Conservation (phyloP, 2,329 filamentous ascomycete species). For the Diaporthe caulivora region DNA sequence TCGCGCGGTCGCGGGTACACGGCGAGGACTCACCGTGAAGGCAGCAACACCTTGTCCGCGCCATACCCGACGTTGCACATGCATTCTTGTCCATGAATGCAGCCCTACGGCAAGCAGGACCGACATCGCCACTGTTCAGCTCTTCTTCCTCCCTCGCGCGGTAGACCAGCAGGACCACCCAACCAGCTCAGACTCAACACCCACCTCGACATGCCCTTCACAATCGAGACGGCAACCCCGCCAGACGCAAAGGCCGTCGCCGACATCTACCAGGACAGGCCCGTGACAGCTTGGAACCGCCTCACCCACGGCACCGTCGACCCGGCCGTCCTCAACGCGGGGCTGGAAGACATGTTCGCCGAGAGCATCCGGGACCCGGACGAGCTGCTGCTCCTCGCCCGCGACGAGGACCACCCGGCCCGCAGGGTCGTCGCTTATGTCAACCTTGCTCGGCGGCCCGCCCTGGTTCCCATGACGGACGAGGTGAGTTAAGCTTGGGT, state of each 20-base stretch:
- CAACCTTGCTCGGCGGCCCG: conserved; percentile 23
- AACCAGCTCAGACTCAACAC: too few relatives aligned
- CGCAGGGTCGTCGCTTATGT: conserved; percentile 31
- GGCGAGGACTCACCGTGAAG: conserved; percentile 23
- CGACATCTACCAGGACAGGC: conserved; percentile 33
- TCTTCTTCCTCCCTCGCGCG: too few relatives aligned
- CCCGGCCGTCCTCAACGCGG: conserved; percentile 6
- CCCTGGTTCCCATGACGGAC: not conserved
- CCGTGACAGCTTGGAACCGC: conserved; percentile 20
- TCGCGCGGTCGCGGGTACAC: conserved; percentile 17
- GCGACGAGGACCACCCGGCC: conserved; percentile 25
- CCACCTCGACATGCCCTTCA: not conserved
- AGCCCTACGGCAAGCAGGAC: not conserved
- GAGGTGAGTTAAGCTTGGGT: conserved; percentile 12
- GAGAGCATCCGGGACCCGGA: conserved; percentile 28
- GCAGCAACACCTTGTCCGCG: not conserved
- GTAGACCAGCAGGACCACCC: too few relatives aligned
- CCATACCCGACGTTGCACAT: too few relatives aligned
- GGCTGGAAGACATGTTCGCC: conserved; percentile 32
- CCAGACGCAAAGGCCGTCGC: conserved; percentile 31
- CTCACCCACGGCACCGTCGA: conserved; percentile 34
- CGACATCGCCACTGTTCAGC: not conserved
- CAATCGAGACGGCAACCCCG: not conserved
- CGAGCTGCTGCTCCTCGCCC: conserved; percentile 23
- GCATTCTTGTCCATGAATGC: too few relatives aligned